A percentile compares a stretch with the other conserved stretches of the same genome.
phyloP scores from a whole-genome alignment of 164 flowering plant genomes.

The Sextonia rubra region DNA sequence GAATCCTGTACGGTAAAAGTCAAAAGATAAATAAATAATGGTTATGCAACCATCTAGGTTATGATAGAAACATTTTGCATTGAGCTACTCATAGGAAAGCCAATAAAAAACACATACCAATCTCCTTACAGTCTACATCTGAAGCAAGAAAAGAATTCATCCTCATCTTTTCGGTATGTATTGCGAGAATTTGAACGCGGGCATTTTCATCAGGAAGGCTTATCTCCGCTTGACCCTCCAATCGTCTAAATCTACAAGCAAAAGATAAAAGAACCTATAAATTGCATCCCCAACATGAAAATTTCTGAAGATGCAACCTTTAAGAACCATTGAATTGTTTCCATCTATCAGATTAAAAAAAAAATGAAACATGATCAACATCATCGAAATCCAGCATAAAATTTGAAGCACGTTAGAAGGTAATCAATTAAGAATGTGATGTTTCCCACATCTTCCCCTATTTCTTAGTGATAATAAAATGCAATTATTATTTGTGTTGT shows the following conservation, averaged over 20 bases:
- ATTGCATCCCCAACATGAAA: conserved; percentile 3
- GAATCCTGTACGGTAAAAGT: too few relatives aligned
- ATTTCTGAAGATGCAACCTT: background rate
- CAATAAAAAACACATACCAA: conserved; percentile 57
- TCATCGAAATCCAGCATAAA: background rate
- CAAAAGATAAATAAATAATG: too few relatives aligned
- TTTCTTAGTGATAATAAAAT: too few relatives aligned
- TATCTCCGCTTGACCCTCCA: conserved; percentile 92
- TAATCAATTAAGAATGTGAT: background rate
- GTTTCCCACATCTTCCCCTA: too few relatives aligned
- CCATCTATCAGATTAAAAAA: too few relatives aligned
- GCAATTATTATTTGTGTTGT: too few relatives aligned
- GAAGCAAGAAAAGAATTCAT: conserved; percentile 65
- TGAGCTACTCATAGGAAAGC: too few relatives aligned
- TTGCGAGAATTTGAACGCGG: conserved; percentile 87
- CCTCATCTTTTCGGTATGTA: conserved; percentile 77
- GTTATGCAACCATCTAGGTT: too few relatives aligned
- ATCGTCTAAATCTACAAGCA: conserved; percentile 56
- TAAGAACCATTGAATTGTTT: too few relatives aligned
- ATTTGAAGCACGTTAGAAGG: background rate
- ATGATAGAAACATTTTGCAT: too few relatives aligned
- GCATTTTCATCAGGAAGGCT: conserved; percentile 98
- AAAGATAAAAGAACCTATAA: conserved; percentile 5
- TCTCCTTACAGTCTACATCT: conserved; percentile 79
- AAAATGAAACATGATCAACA: background rate